phyloP scores from a whole-genome alignment of 805 yeast genomes.

The Pichia exigua region DNA sequence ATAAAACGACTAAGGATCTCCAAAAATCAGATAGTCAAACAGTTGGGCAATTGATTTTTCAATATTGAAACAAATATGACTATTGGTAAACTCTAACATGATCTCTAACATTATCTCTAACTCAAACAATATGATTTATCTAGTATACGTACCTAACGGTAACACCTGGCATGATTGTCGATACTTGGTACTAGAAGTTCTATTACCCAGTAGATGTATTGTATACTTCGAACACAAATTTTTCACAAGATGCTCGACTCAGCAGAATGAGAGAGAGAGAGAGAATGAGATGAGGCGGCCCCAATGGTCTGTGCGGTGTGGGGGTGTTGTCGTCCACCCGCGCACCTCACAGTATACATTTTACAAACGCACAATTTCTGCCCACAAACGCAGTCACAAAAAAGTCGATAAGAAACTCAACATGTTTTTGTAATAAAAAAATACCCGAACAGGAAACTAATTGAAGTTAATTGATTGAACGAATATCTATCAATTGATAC shows the following conservation, averaged over 20 bases:
- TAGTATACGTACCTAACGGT: constrained; percentile 80
- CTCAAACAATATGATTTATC: neutral
- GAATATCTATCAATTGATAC: too few relatives aligned
- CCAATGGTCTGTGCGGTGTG: neutral
- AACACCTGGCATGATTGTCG: constrained; percentile 80
- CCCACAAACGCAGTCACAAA: constrained; percentile 6
- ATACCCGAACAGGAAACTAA: neutral
- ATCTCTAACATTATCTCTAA: neutral
- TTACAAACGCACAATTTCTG: neutral
- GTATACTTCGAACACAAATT: neutral
- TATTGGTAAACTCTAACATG: neutral
- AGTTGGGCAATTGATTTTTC: neutral
- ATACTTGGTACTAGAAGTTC: neutral
- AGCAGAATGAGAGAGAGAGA: neutral
- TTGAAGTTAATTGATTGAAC: too few relatives aligned
- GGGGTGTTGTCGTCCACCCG: neutral
- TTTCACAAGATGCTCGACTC: neutral
- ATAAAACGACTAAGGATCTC: too few relatives aligned
- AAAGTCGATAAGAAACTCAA: neutral
- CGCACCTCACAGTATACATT: neutral
- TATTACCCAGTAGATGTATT: neutral
- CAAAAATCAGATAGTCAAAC: too few relatives aligned
- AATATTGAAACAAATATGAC: neutral
- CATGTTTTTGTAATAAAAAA: neutral
- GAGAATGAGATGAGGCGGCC: neutral